Base-by-base conservation (phyloP, 768 basidiomycete species). In the Pleurotus tuoliensis region DNA sequence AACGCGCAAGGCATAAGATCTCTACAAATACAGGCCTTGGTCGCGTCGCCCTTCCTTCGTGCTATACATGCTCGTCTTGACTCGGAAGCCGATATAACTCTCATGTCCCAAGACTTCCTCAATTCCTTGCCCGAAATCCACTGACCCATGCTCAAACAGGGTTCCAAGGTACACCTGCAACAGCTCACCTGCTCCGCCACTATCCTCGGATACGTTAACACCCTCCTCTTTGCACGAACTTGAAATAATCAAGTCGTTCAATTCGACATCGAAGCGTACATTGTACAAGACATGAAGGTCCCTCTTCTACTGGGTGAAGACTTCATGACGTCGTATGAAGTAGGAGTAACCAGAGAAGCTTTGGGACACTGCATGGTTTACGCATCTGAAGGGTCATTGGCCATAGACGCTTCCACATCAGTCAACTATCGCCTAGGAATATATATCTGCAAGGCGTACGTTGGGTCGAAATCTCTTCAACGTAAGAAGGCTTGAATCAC, bases 221-320 rank as follows among this genome's bases (percentile, higher is more conserved):
- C 63, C 7, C 57, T 58, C 0, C 38, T 68, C 16, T 62, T 22
- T 39, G 41, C 56, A 1, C 11, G 4, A 2, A 30, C 60, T 2
- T 4, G 1, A 15, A 47, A 55, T 6, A 61, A 61, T 2, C 22
- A 27, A 4, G 38, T 50, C 9, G 12, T 64, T 7, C 37, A 34
- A 8, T 60, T 65, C 39, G 51, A 58, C 5, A 56, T 58, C 1
- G 68, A 69, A 47, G 62, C 63, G 0, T 68, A 67, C 38, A 65
- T 69, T 1, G 64, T 68, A 0, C 56, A 59, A 2, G 58, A 57
- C 5, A 70, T 70, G 69, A 52, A 57, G 0, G 67, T 67, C 0
- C 67, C 69, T 12, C 11, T 70, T 0, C 57, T 70, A 1, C 58
- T 70, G 1, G 69, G 69, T 2, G 68, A 69, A 46, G 69, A 70